Conservation (phyloP, 2,329 filamentous ascomycete species). For the Clonostachys solani region DNA sequence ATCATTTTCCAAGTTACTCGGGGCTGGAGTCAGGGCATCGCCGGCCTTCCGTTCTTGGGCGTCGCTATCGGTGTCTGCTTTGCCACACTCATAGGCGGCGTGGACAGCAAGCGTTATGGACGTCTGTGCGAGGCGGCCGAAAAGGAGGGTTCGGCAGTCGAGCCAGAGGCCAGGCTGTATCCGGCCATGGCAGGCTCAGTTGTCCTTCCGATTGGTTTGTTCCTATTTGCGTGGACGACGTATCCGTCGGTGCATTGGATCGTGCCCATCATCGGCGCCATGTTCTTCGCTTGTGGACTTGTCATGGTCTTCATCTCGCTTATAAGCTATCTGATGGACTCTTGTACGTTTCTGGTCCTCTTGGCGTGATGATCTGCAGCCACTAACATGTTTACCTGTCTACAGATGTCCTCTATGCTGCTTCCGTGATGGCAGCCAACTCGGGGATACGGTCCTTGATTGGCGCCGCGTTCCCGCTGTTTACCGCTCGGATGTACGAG, state of each 20-base stretch:
- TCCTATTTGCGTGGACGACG: conserved; percentile 86
- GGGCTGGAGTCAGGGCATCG: conserved; percentile 73
- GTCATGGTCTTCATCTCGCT: conserved; percentile 58
- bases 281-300: conserved; percentile 46
- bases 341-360: conserved; percentile 36
- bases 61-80: conserved; percentile 60
- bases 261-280: conserved; percentile 63
- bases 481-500: conserved; percentile 48
- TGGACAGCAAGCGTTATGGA: conserved; percentile 63
- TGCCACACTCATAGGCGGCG: conserved; percentile 60
- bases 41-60: conserved; percentile 74
- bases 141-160: conserved; percentile 29
- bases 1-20: conserved; percentile 75
- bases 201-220: conserved; percentile 75
- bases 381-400: no score
- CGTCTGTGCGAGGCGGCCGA: conserved; percentile 42
- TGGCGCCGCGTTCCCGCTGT: conserved; percentile 63
- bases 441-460: conserved; percentile 63
- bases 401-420: conserved; percentile 56
- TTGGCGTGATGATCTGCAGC: no score
- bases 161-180: conserved; percentile 84
- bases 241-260: conserved; percentile 73
- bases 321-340: conserved; percentile 59
- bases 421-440: conserved; percentile 64
- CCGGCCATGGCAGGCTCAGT: conserved; percentile 71